Evolutionary conservation across 2,329 filamentous ascomycete species (phyloP), one percentile per base, ranked within the genome.

Genomic region (Colletotrichum navitas): DNA sequence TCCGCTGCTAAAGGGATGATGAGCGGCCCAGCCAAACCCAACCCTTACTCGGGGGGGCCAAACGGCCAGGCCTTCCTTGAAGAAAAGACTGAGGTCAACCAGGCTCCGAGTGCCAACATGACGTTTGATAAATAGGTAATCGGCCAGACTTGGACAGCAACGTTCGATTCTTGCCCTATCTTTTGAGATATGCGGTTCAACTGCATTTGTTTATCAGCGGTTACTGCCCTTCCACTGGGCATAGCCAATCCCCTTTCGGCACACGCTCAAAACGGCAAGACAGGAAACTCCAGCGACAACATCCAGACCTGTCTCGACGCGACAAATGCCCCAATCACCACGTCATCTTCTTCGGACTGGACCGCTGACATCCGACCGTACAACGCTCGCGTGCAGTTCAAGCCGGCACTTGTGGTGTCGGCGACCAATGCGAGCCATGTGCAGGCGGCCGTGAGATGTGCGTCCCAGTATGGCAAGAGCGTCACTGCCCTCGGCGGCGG

Each of bases 401-500:
- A 79, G 12, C 86, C 85, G 0, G 78, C 79, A 7, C 83, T 82
- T n/a, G 82, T 88, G 34, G 83, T 83, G 0, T 77, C 83, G 1
- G 84, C 85, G 1, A 80, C 76, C 5, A 84, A 81, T 3, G 76
- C 78, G 54, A 77, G 83, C 62, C 82, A 87, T 63, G 79, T 87
- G 5, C 83, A 84, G 58, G 81, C 83, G 66, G 83, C 85, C 8
- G 83, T 88, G 7, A 75, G 78, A 5, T 88, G 85, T 74, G 86
- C 84, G 43, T 77, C 76, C 8, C 72, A 81, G 69, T 75, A 79
- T n/a, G 79, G 79, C 8, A 73, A 85, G 68, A 85, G 85, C 76
- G 84, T 86, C 18, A 85, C 84, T 62, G 82, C 85, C 39, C 85
- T 84, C 73, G 82, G 83, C 64, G 86, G 86, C 39, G 86, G 86